Conservation (phyloP, 257 asterid genomes). For the Henckelia pumila region DNA sequence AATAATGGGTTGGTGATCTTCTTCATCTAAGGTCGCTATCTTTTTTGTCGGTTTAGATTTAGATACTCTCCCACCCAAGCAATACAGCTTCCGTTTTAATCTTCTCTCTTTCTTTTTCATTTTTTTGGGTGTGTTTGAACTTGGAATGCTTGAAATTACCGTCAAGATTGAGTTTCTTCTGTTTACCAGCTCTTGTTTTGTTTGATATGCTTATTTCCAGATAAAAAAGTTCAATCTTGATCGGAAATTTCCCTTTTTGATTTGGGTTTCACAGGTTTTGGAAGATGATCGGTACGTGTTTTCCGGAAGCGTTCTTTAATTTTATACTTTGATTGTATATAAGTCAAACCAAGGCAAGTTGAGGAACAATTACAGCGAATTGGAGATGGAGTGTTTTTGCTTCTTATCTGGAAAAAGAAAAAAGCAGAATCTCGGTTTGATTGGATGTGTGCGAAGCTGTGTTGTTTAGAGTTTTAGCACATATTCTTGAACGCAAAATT, state of each 20-base stretch:
- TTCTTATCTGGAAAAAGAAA: conserved; percentile 13
- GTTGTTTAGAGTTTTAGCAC: no score
- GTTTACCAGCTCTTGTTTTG: conserved; percentile 16
- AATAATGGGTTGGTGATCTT: conserved; percentile 50
- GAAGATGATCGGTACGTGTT: conserved; percentile 1
- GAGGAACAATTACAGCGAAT: conserved; percentile 11
- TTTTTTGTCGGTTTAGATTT: conserved; percentile 53
- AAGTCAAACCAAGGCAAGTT: conserved; percentile 13
- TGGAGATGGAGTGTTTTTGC: conserved; percentile 8
- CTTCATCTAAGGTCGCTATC: conserved; percentile 31
- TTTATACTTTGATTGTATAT: neutral
- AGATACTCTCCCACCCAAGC: conserved; percentile 34
- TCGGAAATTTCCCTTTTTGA: neutral
- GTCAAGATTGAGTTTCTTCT: conserved; percentile 35
- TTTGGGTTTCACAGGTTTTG: conserved; percentile 15
- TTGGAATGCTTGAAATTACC: conserved; percentile 34
- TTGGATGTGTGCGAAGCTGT: no score
- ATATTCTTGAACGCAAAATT: neutral
- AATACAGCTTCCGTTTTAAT: conserved; percentile 23
- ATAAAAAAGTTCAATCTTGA: conserved; percentile 19
- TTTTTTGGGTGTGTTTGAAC: conserved; percentile 13
- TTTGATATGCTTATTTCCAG: neutral
- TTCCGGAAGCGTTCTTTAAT: conserved; percentile 3
- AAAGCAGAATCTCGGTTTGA: neutral
- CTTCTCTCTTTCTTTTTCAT: conserved; percentile 12